Base-by-base conservation (phyloP, 768 basidiomycete genomes). In the Tulasnella sp. region DNA sequence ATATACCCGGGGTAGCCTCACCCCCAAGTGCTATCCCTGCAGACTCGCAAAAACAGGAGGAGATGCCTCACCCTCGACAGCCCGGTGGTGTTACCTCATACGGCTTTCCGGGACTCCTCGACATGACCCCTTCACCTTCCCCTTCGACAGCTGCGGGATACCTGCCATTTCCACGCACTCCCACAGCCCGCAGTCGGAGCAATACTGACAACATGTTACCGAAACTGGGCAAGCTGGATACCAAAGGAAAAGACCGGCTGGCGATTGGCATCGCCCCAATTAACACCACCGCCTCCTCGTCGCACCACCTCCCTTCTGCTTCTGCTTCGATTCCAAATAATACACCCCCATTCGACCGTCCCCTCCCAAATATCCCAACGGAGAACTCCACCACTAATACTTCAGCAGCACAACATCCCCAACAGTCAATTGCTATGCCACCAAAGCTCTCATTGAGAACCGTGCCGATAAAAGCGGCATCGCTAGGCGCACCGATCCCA, bases 361-460 rank as follows among this genome's bases (percentile, higher is more conserved):
- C 55, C 32, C 27, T 32, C 50, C 51, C 9, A 41, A 56, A 34
- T 21, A 30, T 44, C 9, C 63, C 52, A n/a, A 29, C 58, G 7
- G 34, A 38, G 15, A 5, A 7, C 15, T 7, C 47, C 61, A 27
- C 47, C 49, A 30, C 23, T 42, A 32, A 47, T 19, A 45, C 19
- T 23, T 19, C 23, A 27, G 8, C 53, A 58, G 30, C 56, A 32
- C 15, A 27, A 54, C 9, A 54, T 7, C 15, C 29, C 34, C 41
- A 44, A 43, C 47, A 56, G 32, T 56, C 49, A 30, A 29, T 41
- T 58, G 56, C 11, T 7, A 58, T 61, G 29, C 63, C 63, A 49
- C 63, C 63, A 27, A 64, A 64, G 41, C 54, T 64, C 15, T 52
- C 52, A 42, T 45, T 64, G 24, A 27, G 60, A 48, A 64, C 63